Conservation (phyloP, 768 basidiomycete genomes). For the Amanita pseudoporphyria region DNA sequence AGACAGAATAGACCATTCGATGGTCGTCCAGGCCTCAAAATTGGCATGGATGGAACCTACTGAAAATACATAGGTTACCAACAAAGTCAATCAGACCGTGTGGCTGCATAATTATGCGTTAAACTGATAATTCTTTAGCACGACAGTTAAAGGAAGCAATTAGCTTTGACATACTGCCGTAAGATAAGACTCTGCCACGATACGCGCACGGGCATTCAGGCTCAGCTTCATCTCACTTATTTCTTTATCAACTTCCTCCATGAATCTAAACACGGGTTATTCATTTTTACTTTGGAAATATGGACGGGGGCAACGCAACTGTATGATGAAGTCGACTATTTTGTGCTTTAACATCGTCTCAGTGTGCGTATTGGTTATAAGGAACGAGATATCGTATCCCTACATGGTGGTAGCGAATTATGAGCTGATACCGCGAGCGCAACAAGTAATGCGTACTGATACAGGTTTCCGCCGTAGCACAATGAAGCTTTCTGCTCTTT, state of each 20-base stretch:
- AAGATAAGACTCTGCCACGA: conserved; percentile 94
- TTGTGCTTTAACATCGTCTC: conserved; percentile 99
- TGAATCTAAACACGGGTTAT: conserved; percentile 49
- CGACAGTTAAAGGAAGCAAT: not conserved
- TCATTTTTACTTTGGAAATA: not conserved
- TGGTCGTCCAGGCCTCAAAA: not conserved
- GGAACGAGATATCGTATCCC: conserved; percentile 98
- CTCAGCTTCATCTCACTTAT: conserved; percentile 99
- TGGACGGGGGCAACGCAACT: conserved; percentile 41
- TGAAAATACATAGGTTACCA: not conserved
- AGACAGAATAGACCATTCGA: not conserved
- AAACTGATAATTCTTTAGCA: conserved; percentile 19
- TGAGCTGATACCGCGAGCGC: not conserved
- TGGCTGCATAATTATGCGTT: conserved; percentile 21
- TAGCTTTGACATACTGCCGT: conserved; percentile 53
- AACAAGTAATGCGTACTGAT: conserved; percentile 37
- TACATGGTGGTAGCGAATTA: conserved; percentile 21
- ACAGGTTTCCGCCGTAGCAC: conserved; percentile 94
- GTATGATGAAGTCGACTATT: conserved; percentile 99
- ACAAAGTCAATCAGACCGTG: not conserved
- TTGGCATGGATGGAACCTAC: not conserved
- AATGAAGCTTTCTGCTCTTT: conserved; percentile 94
- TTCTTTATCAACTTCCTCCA: conserved; percentile 99
- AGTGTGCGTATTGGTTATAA: conserved; percentile 93
- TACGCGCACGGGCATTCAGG: conserved; percentile 91